These are phyloP conservation scores for Globisporangium middletonii DNA, from an alignment of 352 stramenopile species.

Conservation along the genomic window DNA sequence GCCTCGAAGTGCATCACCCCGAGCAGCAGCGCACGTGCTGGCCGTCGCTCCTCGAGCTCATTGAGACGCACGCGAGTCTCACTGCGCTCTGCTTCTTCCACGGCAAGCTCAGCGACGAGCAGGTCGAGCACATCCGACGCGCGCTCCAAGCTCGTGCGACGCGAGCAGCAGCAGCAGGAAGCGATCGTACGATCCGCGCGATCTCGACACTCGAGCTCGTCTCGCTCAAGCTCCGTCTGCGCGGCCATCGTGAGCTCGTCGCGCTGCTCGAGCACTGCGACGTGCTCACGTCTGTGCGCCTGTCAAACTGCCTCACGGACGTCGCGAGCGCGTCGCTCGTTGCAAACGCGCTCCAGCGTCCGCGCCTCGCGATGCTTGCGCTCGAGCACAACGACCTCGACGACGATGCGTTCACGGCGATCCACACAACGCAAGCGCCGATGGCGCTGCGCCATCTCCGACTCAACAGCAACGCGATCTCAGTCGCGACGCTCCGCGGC, in stretches of 20 bases:
- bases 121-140: constrained; percentile 33
- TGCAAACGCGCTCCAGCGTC: constrained; percentile 25
- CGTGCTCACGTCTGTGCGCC: constrained; percentile 35
- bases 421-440: constrained; percentile 15
- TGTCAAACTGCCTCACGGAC: constrained; percentile 56
- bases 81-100: constrained; percentile 66
- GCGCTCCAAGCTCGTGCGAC: constrained; percentile 16
- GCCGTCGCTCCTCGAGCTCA: constrained; percentile 27
- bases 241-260: constrained; percentile 41
- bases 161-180: neutral
- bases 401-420: constrained; percentile 46
- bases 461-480: constrained; percentile 62
- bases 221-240: constrained; percentile 53
- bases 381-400: constrained; percentile 78
- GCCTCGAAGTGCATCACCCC: constrained; percentile 71
- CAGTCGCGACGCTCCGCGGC: constrained; percentile 28
- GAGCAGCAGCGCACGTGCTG: constrained; percentile 55
- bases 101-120: constrained; percentile 41
- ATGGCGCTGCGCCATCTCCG: constrained; percentile 36
- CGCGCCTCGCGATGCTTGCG: constrained; percentile 38
- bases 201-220: constrained; percentile 55
- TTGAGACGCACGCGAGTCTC: constrained; percentile 27
- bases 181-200: constrained; percentile 1
- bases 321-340: constrained; percentile 52
- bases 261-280: constrained; percentile 23